Percentiles rank a stretch among this genome's conserved stretches.
phyloP scores from a whole-genome alignment of 169 alveolate species.

The Eimeria acervulina region DNA sequence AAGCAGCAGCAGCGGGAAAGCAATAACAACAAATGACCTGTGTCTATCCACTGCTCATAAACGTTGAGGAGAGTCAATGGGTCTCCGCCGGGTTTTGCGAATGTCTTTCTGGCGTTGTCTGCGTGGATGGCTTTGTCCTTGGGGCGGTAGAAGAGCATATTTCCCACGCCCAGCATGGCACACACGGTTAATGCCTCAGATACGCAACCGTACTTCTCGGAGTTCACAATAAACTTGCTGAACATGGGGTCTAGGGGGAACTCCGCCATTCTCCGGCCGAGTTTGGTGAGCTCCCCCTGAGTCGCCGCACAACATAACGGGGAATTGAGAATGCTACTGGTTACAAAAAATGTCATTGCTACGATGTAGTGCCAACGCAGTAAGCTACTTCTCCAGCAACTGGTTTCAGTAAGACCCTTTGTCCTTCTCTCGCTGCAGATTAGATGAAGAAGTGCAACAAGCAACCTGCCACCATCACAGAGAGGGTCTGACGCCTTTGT shows the following conservation, averaged over 20 bases:
- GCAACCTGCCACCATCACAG: not conserved
- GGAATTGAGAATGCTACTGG: not conserved
- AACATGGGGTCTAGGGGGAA: constrained; percentile 99
- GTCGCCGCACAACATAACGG: not conserved
- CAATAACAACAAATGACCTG: constrained; percentile 82
- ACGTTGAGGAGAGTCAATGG: constrained; percentile 98
- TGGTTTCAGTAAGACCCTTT: not conserved
- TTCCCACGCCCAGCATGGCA: constrained; percentile 98
- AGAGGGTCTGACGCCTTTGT: not conserved
- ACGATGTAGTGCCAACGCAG: too few species aligned
- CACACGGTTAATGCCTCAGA: constrained; percentile 97
- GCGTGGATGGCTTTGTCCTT: constrained; percentile 98
- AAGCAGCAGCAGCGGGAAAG: not conserved
- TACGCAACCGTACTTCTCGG: constrained; percentile 97
- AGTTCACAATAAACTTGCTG: constrained; percentile 93
- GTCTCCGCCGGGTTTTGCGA: constrained; percentile 98
- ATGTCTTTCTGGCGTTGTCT: constrained; percentile 98
- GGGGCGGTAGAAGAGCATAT: constrained; percentile 97
- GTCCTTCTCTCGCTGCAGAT: not conserved
- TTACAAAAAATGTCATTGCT: not conserved
- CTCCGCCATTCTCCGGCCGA: constrained; percentile 99
- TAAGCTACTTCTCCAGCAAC: not conserved
- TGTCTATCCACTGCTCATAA: constrained; percentile 99
- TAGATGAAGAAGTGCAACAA: not conserved
- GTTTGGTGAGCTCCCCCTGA: constrained; percentile 89